Conservation (phyloP, 2,329 filamentous ascomycete species). For the Penicillium sp. region DNA sequence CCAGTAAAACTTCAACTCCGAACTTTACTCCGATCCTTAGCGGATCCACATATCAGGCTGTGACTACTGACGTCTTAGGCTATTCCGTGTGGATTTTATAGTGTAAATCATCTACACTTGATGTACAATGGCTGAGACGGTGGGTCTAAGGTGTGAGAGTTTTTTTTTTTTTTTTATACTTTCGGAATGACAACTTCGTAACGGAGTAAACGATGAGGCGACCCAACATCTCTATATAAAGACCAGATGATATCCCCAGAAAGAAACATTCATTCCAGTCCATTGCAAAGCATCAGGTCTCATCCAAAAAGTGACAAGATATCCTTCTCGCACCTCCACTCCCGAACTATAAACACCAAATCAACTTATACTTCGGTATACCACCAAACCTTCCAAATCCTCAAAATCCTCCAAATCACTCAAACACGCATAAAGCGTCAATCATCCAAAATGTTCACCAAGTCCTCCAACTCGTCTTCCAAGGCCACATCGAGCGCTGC, state of each 20-base stretch:
- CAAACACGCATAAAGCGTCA: background rate
- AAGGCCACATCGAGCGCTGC: constrained; percentile 15
- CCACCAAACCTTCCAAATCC: background rate
- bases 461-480: constrained; percentile 11
- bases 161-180: background rate
- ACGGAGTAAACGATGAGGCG: background rate
- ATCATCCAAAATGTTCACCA: constrained; percentile 12
- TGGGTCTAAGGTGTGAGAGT: background rate
- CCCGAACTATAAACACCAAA: background rate
- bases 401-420: background rate
- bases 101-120: background rate
- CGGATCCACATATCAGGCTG: background rate
- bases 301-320: background rate
- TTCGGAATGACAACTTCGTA: background rate
- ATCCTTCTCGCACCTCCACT: background rate
- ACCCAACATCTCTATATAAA: constrained; percentile 5
- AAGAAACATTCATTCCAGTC: background rate
- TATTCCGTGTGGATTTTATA: background rate
- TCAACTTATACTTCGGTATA: background rate
- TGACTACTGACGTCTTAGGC: background rate
- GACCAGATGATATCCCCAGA: background rate
- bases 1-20: constrained; percentile 2
- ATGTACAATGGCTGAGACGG: background rate
- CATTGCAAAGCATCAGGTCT: background rate
- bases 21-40: background rate